Evolutionary conservation across 1,284 basidiomycete species (phyloP), one percentile per base, ranked within the genome.

Genomic region (Pisolithus thermaeus): DNA sequence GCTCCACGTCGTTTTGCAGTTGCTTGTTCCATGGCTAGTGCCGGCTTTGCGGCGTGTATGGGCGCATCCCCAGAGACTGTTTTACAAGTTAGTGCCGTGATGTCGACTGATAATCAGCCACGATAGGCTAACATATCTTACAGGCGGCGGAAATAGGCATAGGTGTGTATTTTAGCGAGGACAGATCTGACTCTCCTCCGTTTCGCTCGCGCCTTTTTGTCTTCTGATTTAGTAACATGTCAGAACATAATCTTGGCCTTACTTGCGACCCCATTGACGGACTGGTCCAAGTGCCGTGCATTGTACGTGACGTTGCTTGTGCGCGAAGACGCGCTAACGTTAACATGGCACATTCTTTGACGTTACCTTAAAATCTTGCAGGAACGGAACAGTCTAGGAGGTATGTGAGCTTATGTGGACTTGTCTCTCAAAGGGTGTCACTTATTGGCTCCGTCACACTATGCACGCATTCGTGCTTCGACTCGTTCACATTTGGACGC

Each of bases 71-170:
- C 89, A 12, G 87, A 90, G 66, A 90, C 84, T n/a, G 81, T 89
- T 4, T 67, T 88, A 32, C 84, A 88, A 72, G 83, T 82, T 54
- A 51, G 69, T 59, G 16, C 48, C 53, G 35, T 42, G 36, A 46
- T 53, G 40, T 27, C 23, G 27, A 22, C 50, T 42, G 28, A 11
- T 45, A 40, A 8, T 27, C 36, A 25, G 51, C 30, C 39, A 8
- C 25, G 42, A 36, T 47, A 42, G 40, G 37, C 61, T 53, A 53
- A 57, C 20, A 58, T 56, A 42, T 14, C 5, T 43, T 55, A 12
- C 72, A 94, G 78, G 95, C 95, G 14, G 95, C 95, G 40, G 96
- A 97, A 68, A 95, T 96, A 51, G 94, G 92, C 3, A 96, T 97
- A 56, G 86, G 86, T 85, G 70, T 72, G 72, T 63, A 53, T 43